A percentile compares a stretch with the other conserved stretches of the same genome.
phyloP scores from a whole-genome alignment of 108 stramenopile genomes.

The Cylindrotheca closterium region DNA sequence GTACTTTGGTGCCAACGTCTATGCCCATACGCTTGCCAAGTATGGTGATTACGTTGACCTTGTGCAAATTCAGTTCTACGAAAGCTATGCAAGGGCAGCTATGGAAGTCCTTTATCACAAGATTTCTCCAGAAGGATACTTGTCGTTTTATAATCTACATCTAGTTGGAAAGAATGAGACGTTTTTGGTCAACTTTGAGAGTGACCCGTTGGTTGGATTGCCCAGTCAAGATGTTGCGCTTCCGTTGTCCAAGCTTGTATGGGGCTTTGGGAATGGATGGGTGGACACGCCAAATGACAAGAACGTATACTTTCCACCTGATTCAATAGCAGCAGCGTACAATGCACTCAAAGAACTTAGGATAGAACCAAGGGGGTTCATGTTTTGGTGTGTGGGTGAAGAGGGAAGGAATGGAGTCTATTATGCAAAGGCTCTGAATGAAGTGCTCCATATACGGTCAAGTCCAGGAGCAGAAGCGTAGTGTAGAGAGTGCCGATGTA shows the following conservation, averaged over 20 bases:
- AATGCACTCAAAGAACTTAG: slow-evolving; percentile 19
- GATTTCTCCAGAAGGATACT: slow-evolving; percentile 31
- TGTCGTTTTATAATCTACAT: slow-evolving; percentile 23
- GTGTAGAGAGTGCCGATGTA: no score
- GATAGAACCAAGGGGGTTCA: slow-evolving; percentile 49
- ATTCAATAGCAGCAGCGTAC: slow-evolving; percentile 32
- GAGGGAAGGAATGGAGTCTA: slow-evolving; percentile 46
- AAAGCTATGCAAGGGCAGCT: slow-evolving; percentile 65
- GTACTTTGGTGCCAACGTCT: slow-evolving; percentile 70
- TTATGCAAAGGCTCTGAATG: slow-evolving; percentile 24
- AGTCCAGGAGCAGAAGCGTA: no score
- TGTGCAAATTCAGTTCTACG: slow-evolving; percentile 79
- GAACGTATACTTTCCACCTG: slow-evolving; percentile 28
- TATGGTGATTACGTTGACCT: slow-evolving; percentile 71
- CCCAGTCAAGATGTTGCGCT: slow-evolving; percentile 19
- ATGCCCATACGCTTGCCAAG: slow-evolving; percentile 69
- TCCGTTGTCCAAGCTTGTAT: slow-evolving; percentile 50
- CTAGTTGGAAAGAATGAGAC: slow-evolving; percentile 7
- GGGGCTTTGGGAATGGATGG: slow-evolving; percentile 72
- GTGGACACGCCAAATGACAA: slow-evolving; percentile 36
- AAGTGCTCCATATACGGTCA: slow-evolving; percentile 19
- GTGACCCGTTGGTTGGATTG: slow-evolving; percentile 25
- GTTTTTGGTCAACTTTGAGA: slow-evolving; percentile 24
- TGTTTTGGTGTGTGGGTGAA: slow-evolving; percentile 68
- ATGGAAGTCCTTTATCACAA: slow-evolving; percentile 34